These are phyloP conservation scores for Hortaea sp. DNA, from an alignment of 2,329 filamentous ascomycete genomes.

Conservation along the genomic window DNA sequence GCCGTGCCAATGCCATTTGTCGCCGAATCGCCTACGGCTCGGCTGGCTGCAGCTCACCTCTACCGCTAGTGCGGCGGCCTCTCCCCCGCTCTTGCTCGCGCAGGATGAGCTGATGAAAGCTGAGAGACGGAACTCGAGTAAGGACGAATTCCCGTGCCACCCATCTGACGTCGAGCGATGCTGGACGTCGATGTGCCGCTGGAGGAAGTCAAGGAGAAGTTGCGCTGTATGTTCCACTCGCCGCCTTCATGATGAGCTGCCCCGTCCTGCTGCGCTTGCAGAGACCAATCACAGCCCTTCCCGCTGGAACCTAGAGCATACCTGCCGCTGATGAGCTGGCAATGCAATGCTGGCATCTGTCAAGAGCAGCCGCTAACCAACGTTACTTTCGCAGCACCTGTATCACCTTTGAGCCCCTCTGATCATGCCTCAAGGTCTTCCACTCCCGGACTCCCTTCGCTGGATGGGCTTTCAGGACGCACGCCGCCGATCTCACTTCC, in stretches of 20 bases:
- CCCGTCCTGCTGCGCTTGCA: conserved; percentile 7
- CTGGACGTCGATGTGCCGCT: conserved; percentile 14
- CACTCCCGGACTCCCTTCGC: conserved; percentile 12
- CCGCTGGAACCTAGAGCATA: conserved; percentile 10
- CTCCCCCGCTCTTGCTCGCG: too few species aligned
- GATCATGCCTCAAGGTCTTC: conserved; percentile 17
- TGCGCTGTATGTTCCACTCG: conserved; percentile 13
- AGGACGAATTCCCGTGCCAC: too few species aligned
- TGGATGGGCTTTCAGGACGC: conserved; percentile 13
- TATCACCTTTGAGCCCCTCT: conserved; percentile 18
- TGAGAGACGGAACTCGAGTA: too few species aligned
- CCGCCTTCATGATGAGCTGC: conserved; percentile 4
- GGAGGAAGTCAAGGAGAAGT: conserved; percentile 9
- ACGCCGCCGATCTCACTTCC: conserved; percentile 2
- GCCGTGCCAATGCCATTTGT: neutral
- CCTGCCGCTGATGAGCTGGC: conserved; percentile 25
- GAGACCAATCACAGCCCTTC: conserved; percentile 15
- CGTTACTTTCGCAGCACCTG: conserved; percentile 20
- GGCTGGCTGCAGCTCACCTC: neutral
- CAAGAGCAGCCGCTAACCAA: conserved; percentile 22
- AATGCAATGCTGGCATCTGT: conserved; percentile 23
- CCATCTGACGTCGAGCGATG: conserved; percentile 12
- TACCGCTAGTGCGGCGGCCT: neutral
- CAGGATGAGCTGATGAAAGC: neutral
- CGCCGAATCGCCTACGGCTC: neutral